Evolutionary conservation across 495 filamentous ascomycete genomes (phyloP), one percentile per base, ranked within the genome.

Genomic region (Sordaria brevicollis): DNA sequence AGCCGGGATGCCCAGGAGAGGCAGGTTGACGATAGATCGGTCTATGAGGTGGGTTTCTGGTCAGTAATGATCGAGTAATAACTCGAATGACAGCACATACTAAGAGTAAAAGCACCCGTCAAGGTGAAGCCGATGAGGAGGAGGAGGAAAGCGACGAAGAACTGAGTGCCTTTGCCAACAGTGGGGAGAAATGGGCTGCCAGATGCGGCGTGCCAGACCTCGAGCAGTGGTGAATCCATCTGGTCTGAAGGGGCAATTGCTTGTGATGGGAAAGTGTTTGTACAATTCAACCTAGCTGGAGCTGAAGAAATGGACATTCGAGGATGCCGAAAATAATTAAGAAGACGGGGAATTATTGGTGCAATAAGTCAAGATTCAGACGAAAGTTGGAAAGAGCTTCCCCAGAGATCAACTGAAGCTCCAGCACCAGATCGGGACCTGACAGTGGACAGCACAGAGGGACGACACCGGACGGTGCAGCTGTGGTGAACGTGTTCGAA

Each of bases 181-280:
- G 89, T 80, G 49, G 96, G 94, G 68, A 88, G 76, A 83, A 93
- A 98, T 68, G 94, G 92, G 80, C 87, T 89, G 85, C 88, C 86
- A 77, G 90, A 87, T 78, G 93, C 91, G 84, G 90, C 90, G 83
- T 94, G 90, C 93, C 93, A 97, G 79, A 94, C 85, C 79, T 93
- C 88, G 80, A 89, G 89, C 78, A 97, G 79, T 84, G 93, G 92
- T 74, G 85, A 85, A 85, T 88, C 86, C 86, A 88, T 88, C 83
- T 81, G 80, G 74, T 67, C 70, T 35, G 65, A 29, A 67, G 49
- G 5, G 17, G 25, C 25, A 33, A 62, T 62, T 62, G 49, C 0
- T 62, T 62, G 25, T 8, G 49, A 29, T 37, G 11, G 3, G 25
- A 11, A 13, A 37, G 17, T 38, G n/a, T 35, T 35, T 31, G 25